Percentiles rank a stretch among this genome's conserved stretches.
phyloP scores from a whole-genome alignment of 805 yeast genomes.

The Saccharomycopsis malanga region DNA sequence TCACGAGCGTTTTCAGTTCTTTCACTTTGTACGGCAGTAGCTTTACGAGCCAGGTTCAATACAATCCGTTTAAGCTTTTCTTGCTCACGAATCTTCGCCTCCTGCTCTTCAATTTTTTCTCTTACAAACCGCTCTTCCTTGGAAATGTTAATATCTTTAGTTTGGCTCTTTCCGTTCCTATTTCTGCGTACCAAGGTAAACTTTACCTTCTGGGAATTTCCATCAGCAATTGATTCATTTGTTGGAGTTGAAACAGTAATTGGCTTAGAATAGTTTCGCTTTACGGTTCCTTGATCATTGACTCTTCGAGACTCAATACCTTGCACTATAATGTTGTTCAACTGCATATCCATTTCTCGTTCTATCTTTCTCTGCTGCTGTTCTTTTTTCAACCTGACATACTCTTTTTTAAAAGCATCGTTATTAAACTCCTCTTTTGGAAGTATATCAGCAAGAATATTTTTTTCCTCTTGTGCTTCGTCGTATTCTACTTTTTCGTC shows the following conservation, averaged over 20 bases:
- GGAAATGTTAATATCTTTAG: slow-evolving; percentile 47
- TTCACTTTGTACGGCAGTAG: too few species aligned
- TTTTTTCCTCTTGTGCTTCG: neutral
- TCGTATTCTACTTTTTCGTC: slow-evolving; percentile 3
- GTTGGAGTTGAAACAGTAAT: neutral
- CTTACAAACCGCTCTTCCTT: slow-evolving; percentile 45
- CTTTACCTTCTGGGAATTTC: neutral
- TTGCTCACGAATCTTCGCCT: slow-evolving; percentile 44
- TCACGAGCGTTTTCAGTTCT: too few species aligned
- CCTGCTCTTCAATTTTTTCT: slow-evolving; percentile 44
- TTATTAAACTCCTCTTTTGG: too few species aligned
- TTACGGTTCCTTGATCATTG: neutral
- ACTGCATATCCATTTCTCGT: slow-evolving; percentile 43
- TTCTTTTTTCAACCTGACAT: slow-evolving; percentile 32
- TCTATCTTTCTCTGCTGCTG: slow-evolving; percentile 30
- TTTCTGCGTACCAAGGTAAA: slow-evolving; percentile 7
- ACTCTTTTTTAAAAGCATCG: too few species aligned
- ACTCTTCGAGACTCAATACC: slow-evolving; percentile 32
- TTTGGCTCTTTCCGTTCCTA: slow-evolving; percentile 31
- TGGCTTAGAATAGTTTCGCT: too few species aligned
- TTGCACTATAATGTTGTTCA: slow-evolving; percentile 44
- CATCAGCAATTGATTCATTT: neutral
- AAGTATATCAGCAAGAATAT: too few species aligned
- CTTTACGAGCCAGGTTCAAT: too few species aligned
- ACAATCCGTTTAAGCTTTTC: slow-evolving; percentile 53